Evolutionary conservation across 306 rosid species (phyloP).

Genomic region (Spatholobus suberectus): DNA sequence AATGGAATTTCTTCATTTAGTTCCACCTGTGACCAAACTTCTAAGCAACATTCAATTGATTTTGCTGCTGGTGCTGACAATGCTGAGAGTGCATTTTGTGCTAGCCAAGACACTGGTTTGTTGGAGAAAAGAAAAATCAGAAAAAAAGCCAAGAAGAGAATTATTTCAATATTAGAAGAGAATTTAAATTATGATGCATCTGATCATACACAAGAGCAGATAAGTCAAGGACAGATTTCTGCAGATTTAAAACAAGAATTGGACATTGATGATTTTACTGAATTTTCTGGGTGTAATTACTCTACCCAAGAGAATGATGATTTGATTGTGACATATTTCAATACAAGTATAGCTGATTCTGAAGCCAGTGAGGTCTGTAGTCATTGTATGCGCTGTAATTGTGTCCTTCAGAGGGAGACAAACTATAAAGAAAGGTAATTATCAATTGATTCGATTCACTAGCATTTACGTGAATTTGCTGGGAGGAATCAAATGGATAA

Average conservation of each 20-base stretch:
- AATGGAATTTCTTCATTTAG: conserved; percentile 52
- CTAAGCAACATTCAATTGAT: conserved; percentile 42
- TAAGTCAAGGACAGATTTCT: conserved; percentile 40
- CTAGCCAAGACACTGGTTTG: conserved; percentile 50
- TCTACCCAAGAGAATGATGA: conserved; percentile 43
- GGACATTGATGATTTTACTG: conserved; percentile 44
- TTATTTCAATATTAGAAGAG: conserved; percentile 57
- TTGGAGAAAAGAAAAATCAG: conserved; percentile 59
- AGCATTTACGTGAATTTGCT: conserved; percentile 32
- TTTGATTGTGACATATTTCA: conserved; percentile 68
- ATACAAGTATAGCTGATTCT: conserved; percentile 65
- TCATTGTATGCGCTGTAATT: conserved; percentile 61
- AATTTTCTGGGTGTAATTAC: conserved; percentile 41
- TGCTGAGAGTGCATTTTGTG: conserved; percentile 35
- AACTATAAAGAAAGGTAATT: conserved; percentile 67
- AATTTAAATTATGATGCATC: conserved; percentile 49
- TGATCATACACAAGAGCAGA: conserved; percentile 43
- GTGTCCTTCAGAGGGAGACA: conserved; percentile 62
- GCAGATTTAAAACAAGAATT: conserved; percentile 36
- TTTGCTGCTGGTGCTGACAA: conserved; percentile 48
- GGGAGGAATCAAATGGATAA: conserved; percentile 15
- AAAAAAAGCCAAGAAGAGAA: conserved; percentile 71
- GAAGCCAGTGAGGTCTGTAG: conserved; percentile 66
- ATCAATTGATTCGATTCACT: conserved; percentile 16
- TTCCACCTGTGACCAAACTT: conserved; percentile 47